Evolutionary conservation across 108 stramenopile species (phyloP).

Genomic region (Parmales sp.): DNA sequence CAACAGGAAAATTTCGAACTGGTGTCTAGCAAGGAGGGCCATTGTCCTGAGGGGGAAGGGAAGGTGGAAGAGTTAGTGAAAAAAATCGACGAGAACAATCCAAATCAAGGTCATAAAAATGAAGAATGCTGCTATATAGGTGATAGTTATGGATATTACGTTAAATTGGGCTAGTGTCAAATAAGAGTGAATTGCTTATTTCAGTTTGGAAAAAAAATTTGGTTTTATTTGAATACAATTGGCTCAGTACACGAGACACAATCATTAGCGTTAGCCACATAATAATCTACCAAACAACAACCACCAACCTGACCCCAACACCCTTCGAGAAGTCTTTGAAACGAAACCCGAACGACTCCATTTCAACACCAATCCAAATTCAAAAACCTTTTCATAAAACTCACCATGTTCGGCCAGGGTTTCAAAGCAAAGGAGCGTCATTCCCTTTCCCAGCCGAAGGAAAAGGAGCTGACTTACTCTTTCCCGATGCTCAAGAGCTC

Average conservation of each 20-base stretch:
- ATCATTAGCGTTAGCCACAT: too few relatives aligned
- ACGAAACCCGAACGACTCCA: too few relatives aligned
- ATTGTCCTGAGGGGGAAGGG: neutral
- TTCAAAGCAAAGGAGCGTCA: neutral
- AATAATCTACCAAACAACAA: neutral
- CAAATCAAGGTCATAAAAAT: too few relatives aligned
- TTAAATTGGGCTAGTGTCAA: too few relatives aligned
- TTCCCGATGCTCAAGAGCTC: slow-evolving; percentile 73
- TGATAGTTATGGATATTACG: too few relatives aligned
- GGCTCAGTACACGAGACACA: too few relatives aligned
- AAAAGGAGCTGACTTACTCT: slow-evolving; percentile 15
- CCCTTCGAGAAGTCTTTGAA: neutral
- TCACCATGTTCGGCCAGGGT: neutral
- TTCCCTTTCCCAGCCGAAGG: neutral
- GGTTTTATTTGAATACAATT: too few relatives aligned
- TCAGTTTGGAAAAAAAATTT: too few relatives aligned
- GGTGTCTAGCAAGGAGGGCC: neutral
- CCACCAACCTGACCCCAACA: neutral
- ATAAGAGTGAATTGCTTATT: too few relatives aligned
- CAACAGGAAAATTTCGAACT: neutral
- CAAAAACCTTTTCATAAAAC: too few relatives aligned
- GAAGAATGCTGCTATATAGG: too few relatives aligned
- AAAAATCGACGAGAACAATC: neutral
- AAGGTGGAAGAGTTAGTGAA: neutral
- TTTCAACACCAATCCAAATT: too few relatives aligned